Conservation (phyloP, 2,329 filamentous ascomycete species). For the Arthrobotrys sphaeroides region DNA sequence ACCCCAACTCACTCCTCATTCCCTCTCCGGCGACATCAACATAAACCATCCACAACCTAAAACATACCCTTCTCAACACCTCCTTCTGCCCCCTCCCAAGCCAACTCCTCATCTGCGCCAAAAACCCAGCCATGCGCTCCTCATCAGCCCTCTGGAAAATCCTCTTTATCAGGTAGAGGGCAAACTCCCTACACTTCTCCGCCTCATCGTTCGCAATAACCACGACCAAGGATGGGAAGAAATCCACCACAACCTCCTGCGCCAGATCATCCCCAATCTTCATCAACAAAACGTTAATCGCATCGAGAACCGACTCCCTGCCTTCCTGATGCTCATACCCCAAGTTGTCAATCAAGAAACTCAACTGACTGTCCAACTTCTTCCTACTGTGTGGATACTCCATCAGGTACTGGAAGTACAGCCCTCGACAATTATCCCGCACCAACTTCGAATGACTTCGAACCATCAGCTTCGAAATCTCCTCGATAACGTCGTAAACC, state of each 20-base stretch:
- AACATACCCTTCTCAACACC: slow-evolving; percentile 74
- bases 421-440: slow-evolving; percentile 83
- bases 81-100: slow-evolving; percentile 77
- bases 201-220: slow-evolving; percentile 89
- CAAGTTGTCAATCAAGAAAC: slow-evolving; percentile 88
- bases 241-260: slow-evolving; percentile 80
- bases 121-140: slow-evolving; percentile 75
- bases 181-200: slow-evolving; percentile 82
- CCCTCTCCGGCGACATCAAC: slow-evolving; percentile 67
- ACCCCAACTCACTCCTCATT: slow-evolving; percentile 27
- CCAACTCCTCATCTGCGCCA: slow-evolving; percentile 78
- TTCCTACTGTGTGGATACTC: slow-evolving; percentile 93
- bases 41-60: slow-evolving; percentile 84
- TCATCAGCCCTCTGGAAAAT: slow-evolving; percentile 81
- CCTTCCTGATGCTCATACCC: slow-evolving; percentile 90
- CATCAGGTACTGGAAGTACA: slow-evolving; percentile 92
- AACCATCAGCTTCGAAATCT: slow-evolving; percentile 90
- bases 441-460: slow-evolving; percentile 91
- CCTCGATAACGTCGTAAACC: slow-evolving; percentile 90
- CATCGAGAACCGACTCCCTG: slow-evolving; percentile 90
- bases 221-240: slow-evolving; percentile 87
- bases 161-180: slow-evolving; percentile 79
- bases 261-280: slow-evolving; percentile 85
- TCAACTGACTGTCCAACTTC: slow-evolving; percentile 86
- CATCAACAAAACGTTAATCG: slow-evolving; percentile 82